These are phyloP conservation scores for Alliaria petiolata DNA, from an alignment of 345 rosid species.

Conservation along the genomic window DNA sequence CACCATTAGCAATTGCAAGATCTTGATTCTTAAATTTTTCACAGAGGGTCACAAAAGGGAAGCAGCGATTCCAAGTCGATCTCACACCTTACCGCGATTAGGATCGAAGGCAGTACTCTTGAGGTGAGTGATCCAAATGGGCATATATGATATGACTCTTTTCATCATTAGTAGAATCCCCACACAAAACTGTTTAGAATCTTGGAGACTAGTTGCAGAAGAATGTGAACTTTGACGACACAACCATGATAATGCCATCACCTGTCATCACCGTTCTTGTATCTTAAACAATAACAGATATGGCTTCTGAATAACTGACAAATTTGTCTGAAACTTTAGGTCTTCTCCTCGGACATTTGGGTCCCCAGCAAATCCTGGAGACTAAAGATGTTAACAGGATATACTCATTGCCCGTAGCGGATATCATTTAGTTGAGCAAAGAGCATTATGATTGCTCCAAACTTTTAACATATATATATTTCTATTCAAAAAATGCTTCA, in stretches of 20 bases:
- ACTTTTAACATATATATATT: background rate
- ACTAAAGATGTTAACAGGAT: background rate
- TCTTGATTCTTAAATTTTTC: background rate
- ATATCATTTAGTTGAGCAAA: background rate
- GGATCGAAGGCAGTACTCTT: background rate
- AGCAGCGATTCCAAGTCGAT: conserved; percentile 66
- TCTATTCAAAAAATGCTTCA: background rate
- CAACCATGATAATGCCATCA: background rate
- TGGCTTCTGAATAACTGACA: background rate
- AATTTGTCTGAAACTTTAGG: background rate
- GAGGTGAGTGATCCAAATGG: conserved; percentile 6
- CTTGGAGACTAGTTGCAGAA: background rate
- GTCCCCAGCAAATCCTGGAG: background rate
- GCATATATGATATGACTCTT: background rate
- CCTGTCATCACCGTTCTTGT: background rate
- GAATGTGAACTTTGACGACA: background rate
- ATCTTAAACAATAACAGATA: background rate
- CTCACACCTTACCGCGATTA: conserved; percentile 69
- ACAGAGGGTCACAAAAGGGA: conserved; percentile 89
- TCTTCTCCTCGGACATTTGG: background rate
- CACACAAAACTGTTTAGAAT: background rate
- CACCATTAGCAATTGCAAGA: conserved; percentile 1
- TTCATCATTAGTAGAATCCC: background rate
- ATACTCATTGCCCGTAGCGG: background rate
- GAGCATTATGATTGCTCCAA: background rate